Evolutionary conservation across 805 yeast genomes (phyloP).

Genomic region (Myxozyma udenii): DNA sequence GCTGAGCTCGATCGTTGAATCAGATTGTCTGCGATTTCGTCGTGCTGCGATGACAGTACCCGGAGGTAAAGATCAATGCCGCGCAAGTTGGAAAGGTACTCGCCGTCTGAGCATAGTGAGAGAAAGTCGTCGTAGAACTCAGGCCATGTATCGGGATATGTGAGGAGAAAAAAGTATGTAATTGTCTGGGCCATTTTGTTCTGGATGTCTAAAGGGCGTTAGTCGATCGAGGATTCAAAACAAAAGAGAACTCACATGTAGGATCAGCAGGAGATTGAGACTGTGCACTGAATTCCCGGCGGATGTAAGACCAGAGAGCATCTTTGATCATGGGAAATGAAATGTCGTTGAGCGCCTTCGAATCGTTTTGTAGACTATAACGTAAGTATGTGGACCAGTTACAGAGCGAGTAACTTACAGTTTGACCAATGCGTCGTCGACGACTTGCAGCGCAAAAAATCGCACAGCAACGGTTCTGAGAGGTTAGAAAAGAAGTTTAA

Average conservation of each 20-base stretch:
- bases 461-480: conserved; percentile 52
- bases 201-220: conserved; percentile 18
- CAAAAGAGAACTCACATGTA: conserved; percentile 17
- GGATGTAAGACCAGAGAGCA: conserved; percentile 48
- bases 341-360: conserved; percentile 41
- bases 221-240: not conserved
- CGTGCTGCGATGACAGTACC: conserved; percentile 70
- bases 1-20: conserved; percentile 62
- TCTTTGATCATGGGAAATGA: conserved; percentile 49
- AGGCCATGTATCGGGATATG: conserved; percentile 51
- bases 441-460: conserved; percentile 67
- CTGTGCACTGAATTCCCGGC: conserved; percentile 28
- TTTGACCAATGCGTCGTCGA: conserved; percentile 53
- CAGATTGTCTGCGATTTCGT: conserved; percentile 90
- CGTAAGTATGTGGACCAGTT: not conserved
- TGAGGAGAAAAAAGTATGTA: conserved; percentile 49
- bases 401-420: not conserved
- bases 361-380: conserved; percentile 7
- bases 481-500: not conserved
- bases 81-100: conserved; percentile 40
- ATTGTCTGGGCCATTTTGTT: conserved; percentile 59
- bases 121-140: conserved; percentile 51
- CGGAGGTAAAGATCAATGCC: conserved; percentile 72
- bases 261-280: conserved; percentile 15
- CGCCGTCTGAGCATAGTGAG: conserved; percentile 37